A percentile compares a stretch with the other conserved stretches of the same genome.
phyloP scores from a whole-genome alignment of 2,329 filamentous ascomycete genomes.

The Exophiala lecanii-corni region DNA sequence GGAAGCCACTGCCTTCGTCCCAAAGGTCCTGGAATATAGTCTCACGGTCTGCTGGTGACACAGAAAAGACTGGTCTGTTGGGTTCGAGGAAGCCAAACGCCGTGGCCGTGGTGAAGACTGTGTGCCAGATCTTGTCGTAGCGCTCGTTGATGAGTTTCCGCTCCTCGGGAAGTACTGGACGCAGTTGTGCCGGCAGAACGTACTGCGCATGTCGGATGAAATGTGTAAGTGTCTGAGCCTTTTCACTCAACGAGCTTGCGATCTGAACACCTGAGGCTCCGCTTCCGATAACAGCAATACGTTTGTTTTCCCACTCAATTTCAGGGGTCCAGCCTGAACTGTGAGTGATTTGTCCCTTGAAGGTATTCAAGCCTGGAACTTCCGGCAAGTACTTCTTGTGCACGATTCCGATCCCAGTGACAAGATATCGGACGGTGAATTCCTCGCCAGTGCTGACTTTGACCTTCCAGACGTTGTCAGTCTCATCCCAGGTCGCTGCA shows the following conservation, averaged over 20 bases:
- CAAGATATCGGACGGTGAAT: constrained; percentile 39
- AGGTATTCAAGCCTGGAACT: constrained; percentile 54
- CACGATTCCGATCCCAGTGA: constrained; percentile 47
- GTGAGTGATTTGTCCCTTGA: constrained; percentile 56
- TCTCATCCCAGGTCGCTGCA: constrained; percentile 37
- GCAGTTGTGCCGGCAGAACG: constrained; percentile 55
- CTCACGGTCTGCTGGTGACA: constrained; percentile 30
- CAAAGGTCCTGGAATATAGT: constrained; percentile 47
- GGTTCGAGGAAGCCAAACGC: constrained; percentile 55
- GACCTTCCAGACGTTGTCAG: constrained; percentile 39
- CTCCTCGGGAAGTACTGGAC: constrained; percentile 43
- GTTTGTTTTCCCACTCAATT: constrained; percentile 53
- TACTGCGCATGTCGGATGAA: constrained; percentile 63
- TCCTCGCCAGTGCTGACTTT: constrained; percentile 35
- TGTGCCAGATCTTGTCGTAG: constrained; percentile 7
- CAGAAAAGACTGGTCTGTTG: constrained; percentile 25
- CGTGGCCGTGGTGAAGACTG: constrained; percentile 45
- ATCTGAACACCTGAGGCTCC: constrained; percentile 62
- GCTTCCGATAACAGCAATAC: constrained; percentile 60
- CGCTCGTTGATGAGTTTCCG: constrained; percentile 36
- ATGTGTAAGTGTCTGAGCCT: constrained; percentile 45
- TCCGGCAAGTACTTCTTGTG: constrained; percentile 57
- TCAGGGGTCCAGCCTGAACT: constrained; percentile 53
- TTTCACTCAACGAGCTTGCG: constrained; percentile 53
- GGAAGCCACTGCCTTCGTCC: constrained; percentile 48